phyloP scores from a whole-genome alignment of 768 basidiomycete species.

The Cytidiella melzeri region DNA sequence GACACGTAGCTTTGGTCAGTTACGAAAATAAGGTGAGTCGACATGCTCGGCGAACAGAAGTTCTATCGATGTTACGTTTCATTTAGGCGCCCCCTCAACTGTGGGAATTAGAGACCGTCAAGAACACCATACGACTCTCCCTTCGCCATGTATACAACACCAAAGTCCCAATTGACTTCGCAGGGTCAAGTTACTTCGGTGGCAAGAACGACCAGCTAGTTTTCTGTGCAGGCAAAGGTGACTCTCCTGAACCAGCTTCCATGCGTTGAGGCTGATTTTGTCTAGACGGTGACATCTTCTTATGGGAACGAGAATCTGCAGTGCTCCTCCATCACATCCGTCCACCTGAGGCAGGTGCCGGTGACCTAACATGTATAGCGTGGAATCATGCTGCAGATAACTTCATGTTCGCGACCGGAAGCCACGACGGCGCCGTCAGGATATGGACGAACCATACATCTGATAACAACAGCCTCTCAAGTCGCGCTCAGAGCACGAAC shows the following conservation, averaged over 20 bases:
- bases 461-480: neutral
- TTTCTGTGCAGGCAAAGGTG: slow-evolving; percentile 72
- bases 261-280: slow-evolving; percentile 1
- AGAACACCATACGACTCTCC: slow-evolving; percentile 35
- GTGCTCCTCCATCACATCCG: slow-evolving; percentile 65
- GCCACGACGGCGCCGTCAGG: slow-evolving; percentile 67
- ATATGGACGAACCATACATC: slow-evolving; percentile 47
- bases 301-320: slow-evolving; percentile 82
- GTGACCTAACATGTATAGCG: slow-evolving; percentile 69
- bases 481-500: slow-evolving; percentile 9
- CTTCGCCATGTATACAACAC: slow-evolving; percentile 71
- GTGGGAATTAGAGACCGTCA: slow-evolving; percentile 64
- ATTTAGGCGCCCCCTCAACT: slow-evolving; percentile 67
- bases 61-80: neutral
- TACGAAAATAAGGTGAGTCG: slow-evolving; percentile 63
- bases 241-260: slow-evolving; percentile 4
- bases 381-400: slow-evolving; percentile 67
- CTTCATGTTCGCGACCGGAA: slow-evolving; percentile 66
- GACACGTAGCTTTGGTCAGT: slow-evolving; percentile 59
- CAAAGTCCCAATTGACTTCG: slow-evolving; percentile 61
- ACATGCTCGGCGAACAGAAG: neutral
- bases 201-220: slow-evolving; percentile 76
- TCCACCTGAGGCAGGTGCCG: slow-evolving; percentile 49
- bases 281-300: slow-evolving; percentile 74
- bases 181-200: slow-evolving; percentile 79